A percentile compares a stretch with the other conserved stretches of the same genome.
These are phyloP conservation scores for Boletus semigastroideus DNA, from an alignment of 1,284 basidiomycete genomes.

Conservation along the genomic window DNA sequence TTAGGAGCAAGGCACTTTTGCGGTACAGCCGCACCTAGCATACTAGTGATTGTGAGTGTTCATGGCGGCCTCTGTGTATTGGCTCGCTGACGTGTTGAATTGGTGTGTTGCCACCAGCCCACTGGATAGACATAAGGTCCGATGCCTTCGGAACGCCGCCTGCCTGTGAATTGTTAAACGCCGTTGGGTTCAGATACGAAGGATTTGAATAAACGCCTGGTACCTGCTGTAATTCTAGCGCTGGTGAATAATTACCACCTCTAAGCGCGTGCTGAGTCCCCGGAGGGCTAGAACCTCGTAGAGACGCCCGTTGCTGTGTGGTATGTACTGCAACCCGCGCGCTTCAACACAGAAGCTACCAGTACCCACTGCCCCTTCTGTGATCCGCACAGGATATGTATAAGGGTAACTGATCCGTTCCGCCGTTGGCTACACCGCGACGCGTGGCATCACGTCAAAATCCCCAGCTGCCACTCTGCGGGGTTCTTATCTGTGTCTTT, in stretches of 20 bases:
- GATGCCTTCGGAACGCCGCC: neutral
- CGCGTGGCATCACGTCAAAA: too few relatives aligned
- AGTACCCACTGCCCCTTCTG: too few relatives aligned
- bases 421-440: too few relatives aligned
- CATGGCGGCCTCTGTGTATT: neutral
- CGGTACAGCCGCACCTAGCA: constrained; percentile 45
- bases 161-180: neutral
- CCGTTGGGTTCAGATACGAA: neutral
- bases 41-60: constrained; percentile 16
- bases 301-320: too few relatives aligned
- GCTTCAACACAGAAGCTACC: too few relatives aligned
- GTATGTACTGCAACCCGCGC: too few relatives aligned
- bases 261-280: neutral
- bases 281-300: neutral
- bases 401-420: too few relatives aligned
- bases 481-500: too few relatives aligned
- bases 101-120: neutral
- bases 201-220: neutral
- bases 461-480: too few relatives aligned
- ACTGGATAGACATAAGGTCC: neutral
- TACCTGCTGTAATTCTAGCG: neutral
- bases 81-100: neutral
- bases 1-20: constrained; percentile 81
- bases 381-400: too few relatives aligned
- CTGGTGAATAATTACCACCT: neutral